phyloP scores from a whole-genome alignment of 805 yeast genomes.

The Starmerella tilneyi region DNA sequence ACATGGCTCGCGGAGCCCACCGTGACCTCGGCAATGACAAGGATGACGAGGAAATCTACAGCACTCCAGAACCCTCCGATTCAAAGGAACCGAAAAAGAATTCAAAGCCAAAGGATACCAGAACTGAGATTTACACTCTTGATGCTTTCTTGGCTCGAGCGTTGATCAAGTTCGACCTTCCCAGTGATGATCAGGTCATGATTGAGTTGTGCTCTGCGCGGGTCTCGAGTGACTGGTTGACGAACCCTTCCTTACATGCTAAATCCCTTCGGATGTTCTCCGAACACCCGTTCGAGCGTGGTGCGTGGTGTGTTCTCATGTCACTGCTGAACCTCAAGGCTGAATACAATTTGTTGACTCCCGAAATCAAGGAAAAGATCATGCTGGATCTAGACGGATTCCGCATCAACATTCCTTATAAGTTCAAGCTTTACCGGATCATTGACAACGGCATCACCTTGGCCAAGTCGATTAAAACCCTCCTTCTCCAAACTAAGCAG shows the following conservation, averaged over 20 bases:
- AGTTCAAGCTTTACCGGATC: slow-evolving; percentile 63
- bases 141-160: slow-evolving; percentile 13
- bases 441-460: slow-evolving; percentile 66
- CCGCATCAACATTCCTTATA: slow-evolving; percentile 49
- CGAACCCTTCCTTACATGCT: slow-evolving; percentile 31
- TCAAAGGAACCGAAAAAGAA: slow-evolving; percentile 9
- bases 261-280: slow-evolving; percentile 39
- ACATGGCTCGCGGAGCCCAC: slow-evolving; percentile 13
- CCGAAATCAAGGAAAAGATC: slow-evolving; percentile 18
- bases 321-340: slow-evolving; percentile 27
- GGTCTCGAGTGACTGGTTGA: slow-evolving; percentile 21
- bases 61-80: not conserved
- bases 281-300: slow-evolving; percentile 38
- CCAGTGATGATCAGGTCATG: slow-evolving; percentile 40
- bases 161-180: slow-evolving; percentile 36
- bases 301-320: slow-evolving; percentile 33
- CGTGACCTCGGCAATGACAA: not conserved
- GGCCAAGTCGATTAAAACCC: slow-evolving; percentile 54
- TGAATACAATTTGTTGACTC: slow-evolving; percentile 16
- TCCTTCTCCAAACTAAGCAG: slow-evolving; percentile 28
- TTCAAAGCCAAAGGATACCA: not conserved
- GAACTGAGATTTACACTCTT: slow-evolving; percentile 3
- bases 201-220: slow-evolving; percentile 34
- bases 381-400: slow-evolving; percentile 29
- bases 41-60: not conserved